A percentile compares a stretch with the other conserved stretches of the same genome.
These are phyloP conservation scores for Pholiota microspora DNA, from an alignment of 768 basidiomycete genomes.

Conservation along the genomic window DNA sequence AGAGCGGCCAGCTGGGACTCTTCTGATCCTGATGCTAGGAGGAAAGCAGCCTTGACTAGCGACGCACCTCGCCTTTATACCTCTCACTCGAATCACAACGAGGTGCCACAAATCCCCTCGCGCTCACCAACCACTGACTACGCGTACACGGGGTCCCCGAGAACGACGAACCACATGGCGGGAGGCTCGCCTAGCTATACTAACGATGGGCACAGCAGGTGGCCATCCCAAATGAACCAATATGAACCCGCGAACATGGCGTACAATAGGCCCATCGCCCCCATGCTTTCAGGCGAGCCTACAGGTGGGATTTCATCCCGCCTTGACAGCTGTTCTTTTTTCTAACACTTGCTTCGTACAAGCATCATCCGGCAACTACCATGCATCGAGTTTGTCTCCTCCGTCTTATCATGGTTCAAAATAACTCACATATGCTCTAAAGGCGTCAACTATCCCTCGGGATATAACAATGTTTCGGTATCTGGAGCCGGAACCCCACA, in stretches of 20 bases:
- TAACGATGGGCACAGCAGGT: constrained; percentile 27
- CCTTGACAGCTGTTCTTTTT: background rate
- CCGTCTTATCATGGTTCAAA: background rate
- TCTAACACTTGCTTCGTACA: constrained; percentile 13
- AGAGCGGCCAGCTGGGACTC: constrained; percentile 58
- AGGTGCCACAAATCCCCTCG: constrained; percentile 7
- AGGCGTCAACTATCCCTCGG: constrained; percentile 21
- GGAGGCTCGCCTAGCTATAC: constrained; percentile 29
- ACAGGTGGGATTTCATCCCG: constrained; percentile 38
- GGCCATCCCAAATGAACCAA: constrained; percentile 18
- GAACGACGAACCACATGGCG: constrained; percentile 26
- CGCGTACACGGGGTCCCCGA: constrained; percentile 22
- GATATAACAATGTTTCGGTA: constrained; percentile 30
- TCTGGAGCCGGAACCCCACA: background rate
- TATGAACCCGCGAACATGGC: constrained; percentile 30
- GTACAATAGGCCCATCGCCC: constrained; percentile 44
- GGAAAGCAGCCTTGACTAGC: constrained; percentile 24
- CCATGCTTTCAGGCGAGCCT: constrained; percentile 58
- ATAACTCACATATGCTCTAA: constrained; percentile 3
- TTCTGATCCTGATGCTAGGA: constrained; percentile 26
- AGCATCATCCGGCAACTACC: constrained; percentile 29
- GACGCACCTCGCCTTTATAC: background rate
- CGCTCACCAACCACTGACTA: constrained; percentile 9
- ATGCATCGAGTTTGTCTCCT: background rate
- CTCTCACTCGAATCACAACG: constrained; percentile 5